Base-by-base conservation (phyloP, 2,329 filamentous ascomycete genomes). In the Amphichorda felina region DNA sequence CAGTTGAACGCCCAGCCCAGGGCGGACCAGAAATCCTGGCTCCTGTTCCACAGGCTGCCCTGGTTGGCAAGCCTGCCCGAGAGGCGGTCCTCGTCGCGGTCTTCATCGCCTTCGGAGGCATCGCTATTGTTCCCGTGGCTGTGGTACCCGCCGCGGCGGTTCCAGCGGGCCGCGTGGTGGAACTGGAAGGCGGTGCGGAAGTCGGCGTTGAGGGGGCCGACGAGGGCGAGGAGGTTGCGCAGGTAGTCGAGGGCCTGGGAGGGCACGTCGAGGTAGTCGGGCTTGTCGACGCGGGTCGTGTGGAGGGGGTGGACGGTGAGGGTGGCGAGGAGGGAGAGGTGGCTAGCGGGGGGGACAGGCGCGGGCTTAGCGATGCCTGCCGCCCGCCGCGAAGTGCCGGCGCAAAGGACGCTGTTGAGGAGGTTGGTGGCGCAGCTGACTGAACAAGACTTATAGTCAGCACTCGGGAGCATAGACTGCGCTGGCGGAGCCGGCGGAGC, bases 1-100 rank as follows among this genome's bases (percentile, higher is more conserved):
- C 89, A 96, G 51, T 89, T 91, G 54, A 96, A 87, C 0, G 84
- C 82, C 91, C 91, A 96, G 4, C 89, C 91, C 0, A 91, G 70
- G 0, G 84, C 73, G 29, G 78, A 72, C 86, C 91, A 98, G 48
- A 96, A 93, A 50, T 94, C 85, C 41, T 83, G 77, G 1, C 81
- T 83, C n/a, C 74, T 71, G 13, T 61, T 63, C 75, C 83, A 94
- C 2, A 95, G 43, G 21, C 81, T 79, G 30, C 75, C 68, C 11
- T 70, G 62, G 34, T 73, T 71, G 2, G 79, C 78, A 38, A 86
- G 64, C 8, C 68, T 64, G 6, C 73, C 67, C 29, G 66, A 62
- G 25, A 87, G 58, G 8, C 61, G 58, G 31, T 70, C 70, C 1
- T 64, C 63, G 3, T 72, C 68, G 9, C 61, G 56, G 6, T 64